Base-by-base conservation (phyloP, 805 yeast genomes). In the Myxozyma neglecta region DNA sequence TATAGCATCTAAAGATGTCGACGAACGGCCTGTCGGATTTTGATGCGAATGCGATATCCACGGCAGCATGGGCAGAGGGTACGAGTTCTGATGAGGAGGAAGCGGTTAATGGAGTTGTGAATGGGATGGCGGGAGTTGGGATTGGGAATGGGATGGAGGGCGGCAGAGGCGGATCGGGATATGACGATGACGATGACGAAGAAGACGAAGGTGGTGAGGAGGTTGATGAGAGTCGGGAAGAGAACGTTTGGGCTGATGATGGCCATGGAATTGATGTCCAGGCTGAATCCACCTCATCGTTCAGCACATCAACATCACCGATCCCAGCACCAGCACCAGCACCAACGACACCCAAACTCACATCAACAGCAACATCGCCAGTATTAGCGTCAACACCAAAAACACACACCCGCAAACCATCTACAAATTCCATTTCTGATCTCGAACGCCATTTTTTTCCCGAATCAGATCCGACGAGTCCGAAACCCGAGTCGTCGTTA, bases 361-460 rank as follows among this genome's bases (percentile, higher is more conserved):
- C 13, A 9, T 34, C 11, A 13, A 14, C 20, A 13, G 3, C 1
- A n/a, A 29, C 52, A 6, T 3, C 53, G 7, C 2, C 46, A 45
- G 51, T 32, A n/a, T 10, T 48, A 24, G 1, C 44, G 37, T 4
- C 58, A 36, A 14, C 11, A 39, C 48, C 48, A 44, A 40, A 46
- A 13, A 20, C 56, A 24, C 46, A 29, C 9, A 47, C 37, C 48
- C 53, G 53, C 40, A 48, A 56, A 32, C 9, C 50, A 18, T 35
- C 51, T 32, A 18, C 51, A 16, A 20, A 34, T 1, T 58, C 48
- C 10, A 42, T 52, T n/a, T 43, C 50, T 16, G 66, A 63, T 2
- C 53, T 63, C 43, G 66, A 63, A 52, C 53, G 57, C n/a, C 60
- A 56, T 50, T 59, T 63, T 48, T 63, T 63, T 40, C 60, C 63